Evolutionary conservation across 2,329 filamentous ascomycete species (phyloP).

Genomic region (Tolypocladium inflatum): DNA sequence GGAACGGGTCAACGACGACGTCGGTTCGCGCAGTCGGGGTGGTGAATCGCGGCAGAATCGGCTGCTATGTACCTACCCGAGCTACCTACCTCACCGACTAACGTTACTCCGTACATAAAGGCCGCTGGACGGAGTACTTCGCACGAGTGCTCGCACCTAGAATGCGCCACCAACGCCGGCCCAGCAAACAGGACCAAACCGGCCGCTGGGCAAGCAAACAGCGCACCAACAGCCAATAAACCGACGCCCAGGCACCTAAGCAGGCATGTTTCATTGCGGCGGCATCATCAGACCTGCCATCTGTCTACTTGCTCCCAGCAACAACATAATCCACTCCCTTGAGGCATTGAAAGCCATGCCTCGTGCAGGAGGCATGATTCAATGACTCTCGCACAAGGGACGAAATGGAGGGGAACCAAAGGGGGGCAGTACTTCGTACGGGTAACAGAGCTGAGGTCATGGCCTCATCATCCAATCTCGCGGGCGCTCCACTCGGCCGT

Average conservation of each 20-base stretch:
- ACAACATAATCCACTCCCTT: too few species aligned
- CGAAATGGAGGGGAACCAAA: too few species aligned
- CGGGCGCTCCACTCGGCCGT: background rate
- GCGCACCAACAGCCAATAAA: background rate
- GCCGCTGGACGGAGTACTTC: too few species aligned
- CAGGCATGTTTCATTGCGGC: background rate
- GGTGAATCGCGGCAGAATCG: slow-evolving; percentile 8
- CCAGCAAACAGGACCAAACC: background rate
- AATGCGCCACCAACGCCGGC: background rate
- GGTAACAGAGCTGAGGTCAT: too few species aligned
- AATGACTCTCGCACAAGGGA: too few species aligned
- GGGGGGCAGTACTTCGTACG: too few species aligned
- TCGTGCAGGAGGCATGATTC: too few species aligned
- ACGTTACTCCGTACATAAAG: background rate
- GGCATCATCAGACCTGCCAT: background rate
- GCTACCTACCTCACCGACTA: too few species aligned
- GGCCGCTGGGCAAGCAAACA: background rate
- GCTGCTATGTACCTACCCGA: background rate
- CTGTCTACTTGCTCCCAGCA: background rate
- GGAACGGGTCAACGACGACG: background rate
- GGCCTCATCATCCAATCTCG: slow-evolving; percentile 1
- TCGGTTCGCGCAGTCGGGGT: background rate
- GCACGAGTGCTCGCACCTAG: background rate
- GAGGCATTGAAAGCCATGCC: too few species aligned
- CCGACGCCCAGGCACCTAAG: background rate